Evolutionary conservation across 768 basidiomycete species (phyloP).

Genomic region (Podaxis sp.): DNA sequence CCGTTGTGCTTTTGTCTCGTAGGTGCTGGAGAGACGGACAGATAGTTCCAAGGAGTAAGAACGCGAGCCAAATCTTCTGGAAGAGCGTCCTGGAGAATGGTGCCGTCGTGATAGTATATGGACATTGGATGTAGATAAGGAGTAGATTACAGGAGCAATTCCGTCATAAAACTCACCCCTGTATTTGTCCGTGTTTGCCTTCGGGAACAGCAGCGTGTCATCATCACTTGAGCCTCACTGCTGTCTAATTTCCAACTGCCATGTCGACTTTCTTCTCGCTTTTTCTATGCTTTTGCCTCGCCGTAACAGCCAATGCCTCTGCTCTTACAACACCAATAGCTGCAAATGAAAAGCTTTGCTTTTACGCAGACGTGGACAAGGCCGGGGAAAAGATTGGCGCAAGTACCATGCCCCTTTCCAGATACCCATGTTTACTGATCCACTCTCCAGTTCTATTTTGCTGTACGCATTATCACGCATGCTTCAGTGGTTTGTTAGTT

Average conservation of each 20-base stretch:
- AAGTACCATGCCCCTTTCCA: slow-evolving; percentile 29
- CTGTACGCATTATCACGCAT: slow-evolving; percentile 51
- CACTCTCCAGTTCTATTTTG: slow-evolving; percentile 87
- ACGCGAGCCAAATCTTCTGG: slow-evolving; percentile 5
- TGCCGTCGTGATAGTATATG: neutral
- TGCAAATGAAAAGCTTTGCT: slow-evolving; percentile 84
- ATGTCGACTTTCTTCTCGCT: slow-evolving; percentile 33
- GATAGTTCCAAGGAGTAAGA: slow-evolving; percentile 15
- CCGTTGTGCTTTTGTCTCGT: slow-evolving; percentile 23
- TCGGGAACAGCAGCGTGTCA: slow-evolving; percentile 5
- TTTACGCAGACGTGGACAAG: slow-evolving; percentile 97
- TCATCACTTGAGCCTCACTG: neutral
- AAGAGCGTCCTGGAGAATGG: neutral
- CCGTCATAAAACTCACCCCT: neutral
- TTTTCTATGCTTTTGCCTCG: slow-evolving; percentile 36
- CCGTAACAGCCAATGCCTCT: slow-evolving; percentile 43
- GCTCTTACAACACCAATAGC: slow-evolving; percentile 79
- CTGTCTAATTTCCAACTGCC: slow-evolving; percentile 9
- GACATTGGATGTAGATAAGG: slow-evolving; percentile 12
- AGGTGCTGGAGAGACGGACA: slow-evolving; percentile 8
- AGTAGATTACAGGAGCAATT: neutral
- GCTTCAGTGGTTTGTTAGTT: neutral
- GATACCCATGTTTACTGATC: slow-evolving; percentile 16
- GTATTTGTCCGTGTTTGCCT: slow-evolving; percentile 2
- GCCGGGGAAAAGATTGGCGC: slow-evolving; percentile 89